Evolutionary conservation across 768 basidiomycete species (phyloP), one percentile per base, ranked within the genome.

Genomic region (Trametes cinnabarina): DNA sequence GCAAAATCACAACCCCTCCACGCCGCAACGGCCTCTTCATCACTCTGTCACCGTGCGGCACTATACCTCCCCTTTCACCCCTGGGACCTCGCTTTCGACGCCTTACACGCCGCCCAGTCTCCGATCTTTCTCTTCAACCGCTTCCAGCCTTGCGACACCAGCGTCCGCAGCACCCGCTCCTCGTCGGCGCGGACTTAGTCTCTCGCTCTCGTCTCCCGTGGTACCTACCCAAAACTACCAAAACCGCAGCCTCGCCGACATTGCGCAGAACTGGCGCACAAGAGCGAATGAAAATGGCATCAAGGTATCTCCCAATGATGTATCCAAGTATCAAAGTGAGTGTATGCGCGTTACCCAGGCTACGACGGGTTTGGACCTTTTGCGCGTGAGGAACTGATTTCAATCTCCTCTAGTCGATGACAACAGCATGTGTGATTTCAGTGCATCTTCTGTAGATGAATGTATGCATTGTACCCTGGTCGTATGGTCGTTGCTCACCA

Each of bases 41-140:
- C 66, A 66, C 46, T 61, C 60, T 19, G 41, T 26, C 11, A 61
- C 50, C 40, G 60, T 55, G 48, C 78, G 79, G 50, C 67, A 73
- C 64, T 73, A 79, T 72, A 79, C 76, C 71, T 86, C 86, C 61
- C 86, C 87, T 19, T 69, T 79, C 50, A 86, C 86, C 14, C 85
- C 87, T 22, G 77, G 79, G 51, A 85, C 76, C 51, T 72, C 71
- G 17, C 50, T 66, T 41, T 79, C 78, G 20, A 75, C 86, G 19
- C 85, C 87, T 8, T 87, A 86, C 70, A 87, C 86, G 3, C 86
- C 87, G 28, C 77, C 86, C 66, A 87, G 86, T 66, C 77, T 87
- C 41, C 82, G 83, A 62, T 89, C 87, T 6, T 78, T 81, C 60
- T 74, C 80, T 39, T 76, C 82, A 32, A 81, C 78, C 61, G 69